phyloP scores from a whole-genome alignment of 805 yeast genomes.

The Candida hungchunana region DNA sequence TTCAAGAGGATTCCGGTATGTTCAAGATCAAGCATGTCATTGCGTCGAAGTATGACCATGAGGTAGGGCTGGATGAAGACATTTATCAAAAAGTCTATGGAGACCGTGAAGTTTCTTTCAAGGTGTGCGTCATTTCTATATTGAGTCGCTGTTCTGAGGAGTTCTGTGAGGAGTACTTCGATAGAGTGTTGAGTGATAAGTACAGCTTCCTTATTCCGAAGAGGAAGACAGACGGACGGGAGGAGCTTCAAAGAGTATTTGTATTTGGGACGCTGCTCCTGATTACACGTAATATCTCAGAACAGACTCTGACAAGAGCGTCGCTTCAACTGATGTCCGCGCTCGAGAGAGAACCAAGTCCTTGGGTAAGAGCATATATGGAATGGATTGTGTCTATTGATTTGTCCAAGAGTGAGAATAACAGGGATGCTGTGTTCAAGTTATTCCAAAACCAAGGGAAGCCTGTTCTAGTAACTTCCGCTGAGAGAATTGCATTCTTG shows the following conservation, averaged over 20 bases:
- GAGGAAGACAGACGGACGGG: slow-evolving; percentile 61
- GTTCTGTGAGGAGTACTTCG: slow-evolving; percentile 25
- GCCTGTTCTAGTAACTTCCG: slow-evolving; percentile 49
- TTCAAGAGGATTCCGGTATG: slow-evolving; percentile 51
- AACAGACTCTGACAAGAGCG: slow-evolving; percentile 26
- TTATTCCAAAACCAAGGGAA: slow-evolving; percentile 32
- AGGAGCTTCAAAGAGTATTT: slow-evolving; percentile 61
- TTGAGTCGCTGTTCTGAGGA: slow-evolving; percentile 31
- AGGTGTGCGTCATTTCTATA: slow-evolving; percentile 46
- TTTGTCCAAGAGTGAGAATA: slow-evolving; percentile 26
- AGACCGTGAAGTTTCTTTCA: slow-evolving; percentile 49
- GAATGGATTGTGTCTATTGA: slow-evolving; percentile 71
- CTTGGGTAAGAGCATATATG: slow-evolving; percentile 64
- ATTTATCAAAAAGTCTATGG: slow-evolving; percentile 53
- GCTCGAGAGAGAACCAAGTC: slow-evolving; percentile 67
- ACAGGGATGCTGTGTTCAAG: slow-evolving; percentile 25
- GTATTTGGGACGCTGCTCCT: slow-evolving; percentile 50
- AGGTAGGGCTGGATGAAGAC: slow-evolving; percentile 32
- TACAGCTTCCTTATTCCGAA: slow-evolving; percentile 45
- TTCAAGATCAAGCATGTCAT: slow-evolving; percentile 59
- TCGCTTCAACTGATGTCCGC: slow-evolving; percentile 28
- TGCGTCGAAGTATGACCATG: slow-evolving; percentile 46
- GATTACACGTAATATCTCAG: slow-evolving; percentile 34
- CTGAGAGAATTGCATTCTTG: slow-evolving; percentile 59
- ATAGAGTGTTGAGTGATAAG: slow-evolving; percentile 25